Evolutionary conservation across 169 alveolate species (phyloP).

Genomic region (Perkinsus olseni): DNA sequence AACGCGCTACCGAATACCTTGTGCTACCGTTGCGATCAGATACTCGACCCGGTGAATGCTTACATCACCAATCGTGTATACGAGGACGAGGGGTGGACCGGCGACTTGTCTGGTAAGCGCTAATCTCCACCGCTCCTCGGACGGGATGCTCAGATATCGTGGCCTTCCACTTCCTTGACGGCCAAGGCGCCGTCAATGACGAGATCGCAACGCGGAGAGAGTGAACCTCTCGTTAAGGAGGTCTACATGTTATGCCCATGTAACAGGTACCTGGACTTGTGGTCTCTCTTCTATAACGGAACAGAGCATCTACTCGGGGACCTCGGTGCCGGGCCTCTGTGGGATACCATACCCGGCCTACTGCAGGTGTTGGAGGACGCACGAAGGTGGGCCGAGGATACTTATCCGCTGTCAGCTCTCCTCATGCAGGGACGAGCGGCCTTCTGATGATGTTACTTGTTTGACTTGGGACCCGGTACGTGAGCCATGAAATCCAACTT

Average conservation of each 20-base stretch:
- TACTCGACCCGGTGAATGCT: not conserved
- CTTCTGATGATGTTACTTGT: not conserved
- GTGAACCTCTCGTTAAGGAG: not conserved
- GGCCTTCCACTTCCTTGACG: not conserved
- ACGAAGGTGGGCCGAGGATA: not conserved
- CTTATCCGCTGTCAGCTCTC: not conserved
- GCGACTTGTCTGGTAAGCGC: not conserved
- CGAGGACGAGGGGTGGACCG: not conserved
- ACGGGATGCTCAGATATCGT: not conserved
- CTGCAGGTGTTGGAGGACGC: not conserved
- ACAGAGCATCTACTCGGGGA: not conserved
- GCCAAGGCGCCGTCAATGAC: not conserved
- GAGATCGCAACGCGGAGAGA: not conserved
- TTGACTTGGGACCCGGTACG: not conserved
- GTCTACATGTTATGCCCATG: not conserved
- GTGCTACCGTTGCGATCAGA: not conserved
- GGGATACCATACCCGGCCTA: not conserved
- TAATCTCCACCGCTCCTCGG: not conserved
- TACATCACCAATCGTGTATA: not conserved
- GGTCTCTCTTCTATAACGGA: not conserved
- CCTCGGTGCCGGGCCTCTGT: not conserved
- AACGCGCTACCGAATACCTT: too few relatives aligned
- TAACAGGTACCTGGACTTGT: not conserved
- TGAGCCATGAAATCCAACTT: not conserved
- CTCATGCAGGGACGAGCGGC: not conserved